phyloP scores from a whole-genome alignment of 805 yeast species.

The Pichia nanzhaoensis region DNA sequence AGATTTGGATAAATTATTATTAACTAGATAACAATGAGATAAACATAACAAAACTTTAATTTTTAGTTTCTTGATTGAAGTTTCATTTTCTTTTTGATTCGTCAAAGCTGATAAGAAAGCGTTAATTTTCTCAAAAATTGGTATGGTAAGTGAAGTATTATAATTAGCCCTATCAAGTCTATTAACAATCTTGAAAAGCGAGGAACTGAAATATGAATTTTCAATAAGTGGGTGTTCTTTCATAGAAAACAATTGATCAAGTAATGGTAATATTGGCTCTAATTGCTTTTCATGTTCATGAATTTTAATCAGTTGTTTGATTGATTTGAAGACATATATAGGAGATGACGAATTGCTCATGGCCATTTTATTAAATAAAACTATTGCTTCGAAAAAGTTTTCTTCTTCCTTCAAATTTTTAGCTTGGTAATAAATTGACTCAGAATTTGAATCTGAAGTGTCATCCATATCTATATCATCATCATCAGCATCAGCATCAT shows the following conservation, averaged over 20 bases:
- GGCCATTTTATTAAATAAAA: constrained; percentile 20
- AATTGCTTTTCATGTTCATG: constrained; percentile 16
- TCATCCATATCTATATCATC: constrained; percentile 8
- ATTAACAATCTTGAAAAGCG: constrained; percentile 26
- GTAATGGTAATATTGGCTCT: constrained; percentile 12
- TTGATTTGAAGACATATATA: constrained; percentile 28
- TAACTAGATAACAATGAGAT: constrained; percentile 32
- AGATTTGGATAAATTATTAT: constrained; percentile 30
- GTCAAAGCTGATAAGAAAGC: constrained; percentile 11
- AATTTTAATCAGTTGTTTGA: constrained; percentile 30
- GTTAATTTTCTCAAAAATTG: constrained; percentile 19
- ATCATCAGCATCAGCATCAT: constrained; percentile 13
- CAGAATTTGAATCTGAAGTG: constrained; percentile 16
- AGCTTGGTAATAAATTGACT: constrained; percentile 28
- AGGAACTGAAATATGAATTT: constrained; percentile 24
- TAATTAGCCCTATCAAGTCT: constrained; percentile 23
- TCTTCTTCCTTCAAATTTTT: constrained; percentile 31
- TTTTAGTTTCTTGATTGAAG: constrained; percentile 35
- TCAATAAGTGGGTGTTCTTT: constrained; percentile 15
- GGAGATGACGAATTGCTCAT: constrained; percentile 2
- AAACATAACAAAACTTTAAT: constrained; percentile 42
- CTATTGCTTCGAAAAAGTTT: constrained; percentile 21
- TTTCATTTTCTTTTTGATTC: constrained; percentile 4
- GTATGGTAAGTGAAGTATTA: constrained; percentile 15
- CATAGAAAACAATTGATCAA: constrained; percentile 18